Percentiles rank a stretch among this genome's conserved stretches.
These are phyloP conservation scores for Tricholoma sp. DNA, from an alignment of 768 basidiomycete species.

Conservation along the genomic window DNA sequence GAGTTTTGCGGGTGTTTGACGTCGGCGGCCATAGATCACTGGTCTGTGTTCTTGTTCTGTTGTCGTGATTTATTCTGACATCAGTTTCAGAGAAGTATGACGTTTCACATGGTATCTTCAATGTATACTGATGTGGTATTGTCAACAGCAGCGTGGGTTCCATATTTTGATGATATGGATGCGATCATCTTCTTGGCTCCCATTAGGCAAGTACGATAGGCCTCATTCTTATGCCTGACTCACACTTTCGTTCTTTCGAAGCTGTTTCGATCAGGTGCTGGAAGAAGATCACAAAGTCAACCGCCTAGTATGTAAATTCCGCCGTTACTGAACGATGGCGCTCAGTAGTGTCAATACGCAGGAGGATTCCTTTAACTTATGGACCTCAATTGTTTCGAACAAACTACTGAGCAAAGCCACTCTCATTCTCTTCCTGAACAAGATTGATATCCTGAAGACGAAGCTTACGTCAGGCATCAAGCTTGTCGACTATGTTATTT, in stretches of 20 bases:
- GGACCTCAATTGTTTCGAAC: slow-evolving; percentile 70
- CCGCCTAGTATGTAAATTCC: slow-evolving; percentile 40
- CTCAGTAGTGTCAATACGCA: slow-evolving; percentile 19
- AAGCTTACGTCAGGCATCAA: slow-evolving; percentile 64
- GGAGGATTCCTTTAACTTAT: slow-evolving; percentile 75
- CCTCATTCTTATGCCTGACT: background rate
- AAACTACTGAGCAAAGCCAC: slow-evolving; percentile 66
- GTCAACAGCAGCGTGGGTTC: slow-evolving; percentile 45
- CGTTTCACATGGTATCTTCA: background rate
- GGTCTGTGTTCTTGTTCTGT: slow-evolving; percentile 33
- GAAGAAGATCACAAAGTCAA: slow-evolving; percentile 61
- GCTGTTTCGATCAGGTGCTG: slow-evolving; percentile 66
- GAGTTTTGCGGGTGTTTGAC: slow-evolving; percentile 45
- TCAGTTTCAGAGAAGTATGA: slow-evolving; percentile 13
- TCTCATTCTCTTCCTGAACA: slow-evolving; percentile 78
- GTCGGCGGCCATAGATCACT: slow-evolving; percentile 64
- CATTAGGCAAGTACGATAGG: slow-evolving; percentile 36
- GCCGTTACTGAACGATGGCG: background rate
- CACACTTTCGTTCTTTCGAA: slow-evolving; percentile 10
- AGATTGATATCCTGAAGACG: slow-evolving; percentile 66
- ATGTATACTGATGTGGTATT: background rate
- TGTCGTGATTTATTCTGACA: background rate
- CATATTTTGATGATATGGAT: slow-evolving; percentile 68
- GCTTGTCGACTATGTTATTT: slow-evolving; percentile 64
- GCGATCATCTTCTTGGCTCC: slow-evolving; percentile 70